A percentile compares a stretch with the other conserved stretches of the same genome.
Conservation (phyloP, 1,284 basidiomycete species). For the Ceratobasidium sp. region DNA sequence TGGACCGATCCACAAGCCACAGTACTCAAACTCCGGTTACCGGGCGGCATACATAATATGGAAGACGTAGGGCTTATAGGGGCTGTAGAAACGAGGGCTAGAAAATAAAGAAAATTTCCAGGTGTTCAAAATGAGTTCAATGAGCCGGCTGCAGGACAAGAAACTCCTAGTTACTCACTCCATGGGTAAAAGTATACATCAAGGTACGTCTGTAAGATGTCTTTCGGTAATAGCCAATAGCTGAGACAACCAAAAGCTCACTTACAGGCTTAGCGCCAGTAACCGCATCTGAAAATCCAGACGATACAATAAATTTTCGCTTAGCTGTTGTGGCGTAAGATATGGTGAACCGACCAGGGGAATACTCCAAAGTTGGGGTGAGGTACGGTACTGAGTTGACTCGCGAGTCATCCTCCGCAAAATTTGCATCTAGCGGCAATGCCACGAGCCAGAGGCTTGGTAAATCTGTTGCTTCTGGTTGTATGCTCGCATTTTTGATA, state of each 20-base stretch:
- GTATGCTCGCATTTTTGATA: too few species aligned
- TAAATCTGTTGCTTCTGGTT: too few species aligned
- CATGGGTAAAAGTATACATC: not conserved
- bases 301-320: constrained; percentile 20
- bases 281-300: constrained; percentile 3
- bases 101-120: too few species aligned
- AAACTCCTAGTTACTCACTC: not conserved
- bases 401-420: not conserved
- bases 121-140: too few species aligned
- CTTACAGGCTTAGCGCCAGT: constrained; percentile 17
- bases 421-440: too few species aligned
- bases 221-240: not conserved
- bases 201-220: not conserved
- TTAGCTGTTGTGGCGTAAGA: not conserved
- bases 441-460: too few species aligned
- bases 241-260: not conserved
- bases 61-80: too few species aligned
- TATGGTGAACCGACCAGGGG: not conserved
- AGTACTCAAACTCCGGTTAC: not conserved
- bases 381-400: constrained; percentile 10
- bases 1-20: not conserved
- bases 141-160: not conserved
- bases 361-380: not conserved
- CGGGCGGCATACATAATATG: too few species aligned
- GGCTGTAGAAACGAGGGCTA: too few species aligned